Evolutionary conservation across 495 filamentous ascomycete genomes (phyloP).

Genomic region (Barbatosphaeria neglecta): DNA sequence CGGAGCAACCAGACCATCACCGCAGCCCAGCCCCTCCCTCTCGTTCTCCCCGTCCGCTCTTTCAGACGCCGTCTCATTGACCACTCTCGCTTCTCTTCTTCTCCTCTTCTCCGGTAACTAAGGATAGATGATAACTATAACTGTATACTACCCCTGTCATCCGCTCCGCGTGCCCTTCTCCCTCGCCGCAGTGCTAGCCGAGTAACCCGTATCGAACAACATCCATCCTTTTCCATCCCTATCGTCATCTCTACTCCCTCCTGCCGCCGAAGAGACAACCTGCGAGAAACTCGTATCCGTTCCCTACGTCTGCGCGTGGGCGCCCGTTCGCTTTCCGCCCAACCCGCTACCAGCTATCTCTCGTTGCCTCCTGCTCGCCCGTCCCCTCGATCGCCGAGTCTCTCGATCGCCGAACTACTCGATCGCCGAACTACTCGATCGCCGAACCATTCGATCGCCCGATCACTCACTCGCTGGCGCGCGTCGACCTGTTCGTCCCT

Average conservation of each 20-base stretch:
- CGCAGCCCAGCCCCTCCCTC: slow-evolving; percentile 4
- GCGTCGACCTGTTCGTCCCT: too few relatives aligned
- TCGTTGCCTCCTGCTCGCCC: too few relatives aligned
- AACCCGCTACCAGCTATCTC: too few relatives aligned
- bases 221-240: background rate
- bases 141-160: background rate
- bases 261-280: background rate
- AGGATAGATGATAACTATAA: background rate
- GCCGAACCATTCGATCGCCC: too few relatives aligned
- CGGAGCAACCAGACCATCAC: slow-evolving; percentile 13
- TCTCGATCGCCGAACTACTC: too few relatives aligned
- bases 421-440: too few relatives aligned
- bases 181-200: background rate
- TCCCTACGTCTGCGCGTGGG: too few relatives aligned
- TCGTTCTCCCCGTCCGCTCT: slow-evolving; percentile 6
- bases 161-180: background rate
- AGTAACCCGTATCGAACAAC: background rate
- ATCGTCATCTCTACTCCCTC: background rate
- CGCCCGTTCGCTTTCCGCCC: too few relatives aligned
- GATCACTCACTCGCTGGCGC: too few relatives aligned
- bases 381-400: too few relatives aligned
- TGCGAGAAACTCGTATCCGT: background rate
- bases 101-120: background rate
- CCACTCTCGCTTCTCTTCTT: slow-evolving; percentile 11
- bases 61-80: slow-evolving; percentile 5